Evolutionary conservation across 495 filamentous ascomycete genomes (phyloP), one percentile per base, ranked within the genome.

Genomic region (Annulohypoxylon stygium): DNA sequence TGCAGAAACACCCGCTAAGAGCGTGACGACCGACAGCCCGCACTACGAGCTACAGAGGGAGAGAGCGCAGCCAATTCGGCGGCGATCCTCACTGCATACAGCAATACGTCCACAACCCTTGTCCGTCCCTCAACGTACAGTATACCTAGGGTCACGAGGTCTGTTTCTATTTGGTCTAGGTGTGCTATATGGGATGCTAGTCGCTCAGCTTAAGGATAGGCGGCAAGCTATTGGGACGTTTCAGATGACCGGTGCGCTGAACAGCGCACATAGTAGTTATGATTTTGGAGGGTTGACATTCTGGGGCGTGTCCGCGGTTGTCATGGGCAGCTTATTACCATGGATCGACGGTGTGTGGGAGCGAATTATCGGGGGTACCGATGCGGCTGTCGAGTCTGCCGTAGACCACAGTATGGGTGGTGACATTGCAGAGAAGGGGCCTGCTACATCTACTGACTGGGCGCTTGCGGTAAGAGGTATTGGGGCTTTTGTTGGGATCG

Each of bases 401-500:
- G 64, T 55, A 10, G 66, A 71, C 30, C 61, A 71, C 7, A 30
- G 20, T 41, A 64, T 57, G 50, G 53, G 26, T 18, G 33, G 50
- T 23, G 78, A 76, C 20, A 54, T 51, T n/a, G 73, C 51, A 11
- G 61, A 59, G 39, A 79, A 78, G 48, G 66, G 66, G 53, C 59
- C 75, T 36, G 51, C 62, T 16, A 68, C 77, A 16, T 75, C 79
- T 14, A 85, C 83, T 1, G 92, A 93, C 68, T 98, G 93, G 95
- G 90, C 90, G 45, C 88, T 92, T 34, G 92, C 92, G 9, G 89
- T 98, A 18, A 86, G 96, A 62, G 93, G 94, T 68, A 90, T 98
- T 47, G 97, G 96, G 41, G 94, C 93, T 14, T 98, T 99, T 81
- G 90, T 97, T 25, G 96, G 96, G 11, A 96, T 99, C 79, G 94